Base-by-base conservation (phyloP, 2,329 filamentous ascomycete genomes). In the Plenodomus biglobosus region DNA sequence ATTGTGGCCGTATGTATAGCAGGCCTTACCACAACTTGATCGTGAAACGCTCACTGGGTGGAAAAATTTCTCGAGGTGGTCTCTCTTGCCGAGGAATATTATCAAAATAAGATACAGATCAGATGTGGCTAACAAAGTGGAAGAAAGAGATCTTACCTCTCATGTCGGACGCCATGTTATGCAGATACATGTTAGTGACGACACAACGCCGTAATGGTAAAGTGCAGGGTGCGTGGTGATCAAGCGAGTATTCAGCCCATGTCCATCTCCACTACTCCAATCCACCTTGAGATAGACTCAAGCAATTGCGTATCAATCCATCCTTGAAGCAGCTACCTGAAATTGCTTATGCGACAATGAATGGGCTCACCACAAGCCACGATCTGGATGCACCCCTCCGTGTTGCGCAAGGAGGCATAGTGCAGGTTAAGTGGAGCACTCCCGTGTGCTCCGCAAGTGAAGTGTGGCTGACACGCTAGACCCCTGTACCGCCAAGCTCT, bases 91-190 rank as follows among this genome's bases (percentile, higher is more conserved):
- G n/a, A n/a, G n/a, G n/a, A n/a, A n/a, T n/a, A n/a, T n/a, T n/a
- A n/a, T n/a, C n/a, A n/a, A n/a, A n/a, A n/a, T 17, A 36, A 17
- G 4, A 15, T 36, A n/a, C n/a, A 17, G 13, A 45, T 37, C 59
- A 66, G 20, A 60, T 65, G 42, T 57, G 64, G 34, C 66, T 36
- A 27, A 62, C 58, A 45, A 58, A 62, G 50, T 64, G 52, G 8
- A 70, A 48, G 42, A 69, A 70, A 19, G 51, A 53, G 36, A 57
- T 15, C 40, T 60, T 52, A 16, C 67, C 63, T 19, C 39, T 38
- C 19, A 46, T 45, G 47, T 51, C 60, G 32, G 48, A 48, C n/a
- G 52, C 38, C 58, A 65, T 65, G 37, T 44, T 36, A 42, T 56
- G 46, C 46, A 7, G 22, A 47, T 27, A 42, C 16, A 47, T 44